phyloP scores from a whole-genome alignment of 768 basidiomycete genomes.

The Calocybe indica region DNA sequence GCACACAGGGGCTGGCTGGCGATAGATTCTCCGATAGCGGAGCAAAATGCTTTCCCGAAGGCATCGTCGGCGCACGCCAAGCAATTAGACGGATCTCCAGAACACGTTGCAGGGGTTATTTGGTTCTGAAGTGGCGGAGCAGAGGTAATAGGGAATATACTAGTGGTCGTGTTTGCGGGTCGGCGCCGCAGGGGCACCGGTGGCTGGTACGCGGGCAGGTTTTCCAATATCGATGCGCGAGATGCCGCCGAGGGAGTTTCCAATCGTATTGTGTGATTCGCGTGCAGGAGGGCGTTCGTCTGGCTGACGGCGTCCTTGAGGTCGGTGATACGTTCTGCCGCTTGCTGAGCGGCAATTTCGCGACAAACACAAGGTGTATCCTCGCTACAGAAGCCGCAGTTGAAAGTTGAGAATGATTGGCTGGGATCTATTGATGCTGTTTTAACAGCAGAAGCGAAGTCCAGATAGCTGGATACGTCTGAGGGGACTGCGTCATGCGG shows the following conservation, averaged over 20 bases:
- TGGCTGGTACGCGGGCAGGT: constrained; percentile 74
- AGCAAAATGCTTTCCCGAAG: constrained; percentile 86
- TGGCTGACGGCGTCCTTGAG: constrained; percentile 15
- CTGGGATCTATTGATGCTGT: constrained; percentile 15
- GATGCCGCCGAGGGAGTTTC: constrained; percentile 17
- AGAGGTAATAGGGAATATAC: constrained; percentile 49
- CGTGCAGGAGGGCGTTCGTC: constrained; percentile 13
- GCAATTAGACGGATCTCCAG: constrained; percentile 85
- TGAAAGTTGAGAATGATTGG: constrained; percentile 37
- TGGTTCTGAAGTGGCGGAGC: constrained; percentile 14
- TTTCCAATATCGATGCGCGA: constrained; percentile 61
- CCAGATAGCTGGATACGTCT: constrained; percentile 22
- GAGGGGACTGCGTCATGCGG: constrained; percentile 19
- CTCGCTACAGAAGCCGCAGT: constrained; percentile 74
- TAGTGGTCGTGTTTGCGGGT: constrained; percentile 28
- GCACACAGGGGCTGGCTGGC: constrained; percentile 46
- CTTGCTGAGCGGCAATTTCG: constrained; percentile 52
- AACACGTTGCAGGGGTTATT: constrained; percentile 43
- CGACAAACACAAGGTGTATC: constrained; percentile 73
- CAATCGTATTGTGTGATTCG: constrained; percentile 18
- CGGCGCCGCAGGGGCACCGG: constrained; percentile 76
- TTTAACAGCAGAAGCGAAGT: constrained; percentile 23
- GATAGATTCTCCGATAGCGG: constrained; percentile 60
- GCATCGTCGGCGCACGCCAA: constrained; percentile 79
- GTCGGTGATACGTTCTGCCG: constrained; percentile 14